Evolutionary conservation across 1,284 basidiomycete species (phyloP).

Genomic region (Ganoderma multipileum): DNA sequence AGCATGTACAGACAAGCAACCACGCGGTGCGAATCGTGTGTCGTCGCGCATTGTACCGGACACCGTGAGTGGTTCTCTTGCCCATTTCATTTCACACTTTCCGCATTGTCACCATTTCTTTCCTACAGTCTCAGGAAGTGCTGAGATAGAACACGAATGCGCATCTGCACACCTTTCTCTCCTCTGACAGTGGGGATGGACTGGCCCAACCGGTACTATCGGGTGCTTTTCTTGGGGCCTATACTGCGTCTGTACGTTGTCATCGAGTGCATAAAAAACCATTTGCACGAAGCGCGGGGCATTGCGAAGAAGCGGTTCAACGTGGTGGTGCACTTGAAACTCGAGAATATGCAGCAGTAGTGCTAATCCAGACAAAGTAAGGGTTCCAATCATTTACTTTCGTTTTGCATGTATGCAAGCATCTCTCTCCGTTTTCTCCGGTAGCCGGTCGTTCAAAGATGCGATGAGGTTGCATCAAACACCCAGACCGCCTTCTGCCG

Average conservation of each 20-base stretch:
- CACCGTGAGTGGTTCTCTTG: too few relatives aligned
- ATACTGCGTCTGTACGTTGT: conserved; percentile 56
- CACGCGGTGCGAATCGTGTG: too few relatives aligned
- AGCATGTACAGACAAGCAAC: too few relatives aligned
- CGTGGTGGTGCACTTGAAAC: conserved; percentile 38
- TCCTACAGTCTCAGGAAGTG: too few relatives aligned
- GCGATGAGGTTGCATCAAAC: conserved; percentile 24
- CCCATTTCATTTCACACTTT: too few relatives aligned
- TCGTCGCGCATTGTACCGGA: too few relatives aligned
- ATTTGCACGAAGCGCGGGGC: conserved; percentile 41
- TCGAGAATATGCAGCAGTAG: conserved; percentile 45
- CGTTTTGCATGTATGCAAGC: not conserved
- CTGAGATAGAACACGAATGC: conserved; percentile 11
- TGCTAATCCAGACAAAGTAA: conserved; percentile 35
- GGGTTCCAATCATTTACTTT: conserved; percentile 12
- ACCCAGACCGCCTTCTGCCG: conserved; percentile 26
- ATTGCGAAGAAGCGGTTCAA: conserved; percentile 43
- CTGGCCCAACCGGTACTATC: conserved; percentile 47
- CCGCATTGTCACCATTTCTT: too few relatives aligned
- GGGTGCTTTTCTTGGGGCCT: conserved; percentile 53
- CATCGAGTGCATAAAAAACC: conserved; percentile 45
- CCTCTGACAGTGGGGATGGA: conserved; percentile 39
- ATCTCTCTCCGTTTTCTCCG: not conserved
- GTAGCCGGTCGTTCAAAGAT: conserved; percentile 26
- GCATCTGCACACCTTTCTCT: conserved; percentile 38